phyloP scores from a whole-genome alignment of 495 filamentous ascomycete genomes.

The Articulospora tetracladia region DNA sequence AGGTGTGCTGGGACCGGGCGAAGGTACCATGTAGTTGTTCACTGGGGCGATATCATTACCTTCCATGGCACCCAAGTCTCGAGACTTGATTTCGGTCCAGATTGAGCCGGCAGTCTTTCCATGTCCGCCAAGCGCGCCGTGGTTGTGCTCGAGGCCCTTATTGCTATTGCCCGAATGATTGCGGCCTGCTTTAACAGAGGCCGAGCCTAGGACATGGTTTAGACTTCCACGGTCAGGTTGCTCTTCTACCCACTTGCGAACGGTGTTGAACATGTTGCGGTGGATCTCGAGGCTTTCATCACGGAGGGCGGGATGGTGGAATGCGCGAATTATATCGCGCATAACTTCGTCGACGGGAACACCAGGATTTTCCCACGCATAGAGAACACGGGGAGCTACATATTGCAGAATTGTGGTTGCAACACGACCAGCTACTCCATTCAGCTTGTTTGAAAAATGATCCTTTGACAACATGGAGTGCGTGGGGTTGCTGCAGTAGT shows the following conservation, averaged over 20 bases:
- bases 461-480: slow-evolving; percentile 97
- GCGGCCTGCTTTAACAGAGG: slow-evolving; percentile 73
- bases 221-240: slow-evolving; percentile 61
- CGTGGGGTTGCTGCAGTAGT: slow-evolving; percentile 81
- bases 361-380: slow-evolving; percentile 83
- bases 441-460: slow-evolving; percentile 88
- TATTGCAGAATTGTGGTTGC: slow-evolving; percentile 78
- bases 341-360: slow-evolving; percentile 76
- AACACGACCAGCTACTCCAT: slow-evolving; percentile 80
- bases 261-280: slow-evolving; percentile 77
- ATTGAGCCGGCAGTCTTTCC: slow-evolving; percentile 44
- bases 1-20: slow-evolving; percentile 5
- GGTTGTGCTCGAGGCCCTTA: slow-evolving; percentile 19
- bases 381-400: slow-evolving; percentile 78
- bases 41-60: slow-evolving; percentile 17
- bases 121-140: slow-evolving; percentile 44
- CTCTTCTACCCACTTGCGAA: slow-evolving; percentile 70
- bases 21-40: slow-evolving; percentile 6
- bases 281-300: slow-evolving; percentile 73
- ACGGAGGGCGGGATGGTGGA: slow-evolving; percentile 85
- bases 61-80: slow-evolving; percentile 37
- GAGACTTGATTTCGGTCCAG: slow-evolving; percentile 45
- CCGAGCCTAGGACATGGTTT: slow-evolving; percentile 66
- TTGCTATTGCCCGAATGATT: slow-evolving; percentile 52
- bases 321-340: slow-evolving; percentile 68